phyloP scores from a whole-genome alignment of 2,329 filamentous ascomycete species.

The Ophiosphaerella narmari region DNA sequence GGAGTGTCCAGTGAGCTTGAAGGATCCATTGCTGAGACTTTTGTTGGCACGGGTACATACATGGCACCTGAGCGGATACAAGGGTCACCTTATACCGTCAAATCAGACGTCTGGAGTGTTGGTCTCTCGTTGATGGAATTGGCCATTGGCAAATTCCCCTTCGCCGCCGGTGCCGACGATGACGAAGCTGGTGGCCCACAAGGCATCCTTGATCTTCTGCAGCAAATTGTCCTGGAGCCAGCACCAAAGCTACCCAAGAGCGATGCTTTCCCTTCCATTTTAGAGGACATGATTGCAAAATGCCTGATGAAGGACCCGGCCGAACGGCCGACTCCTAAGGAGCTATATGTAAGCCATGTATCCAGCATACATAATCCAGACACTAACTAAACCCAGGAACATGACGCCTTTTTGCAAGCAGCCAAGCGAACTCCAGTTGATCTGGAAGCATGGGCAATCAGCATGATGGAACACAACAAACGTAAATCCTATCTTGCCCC shows the following conservation, averaged over 20 bases:
- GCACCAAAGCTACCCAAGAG: conserved; percentile 93
- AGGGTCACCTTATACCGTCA: conserved; percentile 94
- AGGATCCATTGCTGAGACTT: conserved; percentile 97
- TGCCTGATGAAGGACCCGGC: conserved; percentile 90
- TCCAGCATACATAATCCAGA: not conserved
- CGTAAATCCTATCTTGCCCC: conserved; percentile 91
- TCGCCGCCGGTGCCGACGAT: conserved; percentile 79
- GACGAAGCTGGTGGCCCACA: conserved; percentile 74
- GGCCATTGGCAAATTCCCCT: conserved; percentile 96
- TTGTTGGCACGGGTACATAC: conserved; percentile 97
- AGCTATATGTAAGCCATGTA: conserved; percentile 76
- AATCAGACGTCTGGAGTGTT: conserved; percentile 99
- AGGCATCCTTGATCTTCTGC: conserved; percentile 91
- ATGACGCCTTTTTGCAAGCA: conserved; percentile 91
- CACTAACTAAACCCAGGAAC: conserved; percentile 64
- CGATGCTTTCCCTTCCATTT: conserved; percentile 91
- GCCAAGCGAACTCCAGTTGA: conserved; percentile 96
- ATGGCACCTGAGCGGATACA: conserved; percentile 99
- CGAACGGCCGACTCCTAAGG: conserved; percentile 86
- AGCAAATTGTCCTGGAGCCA: conserved; percentile 96
- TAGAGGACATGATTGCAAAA: conserved; percentile 97
- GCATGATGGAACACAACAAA: conserved; percentile 93
- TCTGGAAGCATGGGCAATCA: conserved; percentile 88
- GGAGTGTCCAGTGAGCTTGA: conserved; percentile 98
- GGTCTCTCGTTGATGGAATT: conserved; percentile 95